phyloP scores from a whole-genome alignment of 352 stramenopile genomes.

The Globisporangium radiosum region DNA sequence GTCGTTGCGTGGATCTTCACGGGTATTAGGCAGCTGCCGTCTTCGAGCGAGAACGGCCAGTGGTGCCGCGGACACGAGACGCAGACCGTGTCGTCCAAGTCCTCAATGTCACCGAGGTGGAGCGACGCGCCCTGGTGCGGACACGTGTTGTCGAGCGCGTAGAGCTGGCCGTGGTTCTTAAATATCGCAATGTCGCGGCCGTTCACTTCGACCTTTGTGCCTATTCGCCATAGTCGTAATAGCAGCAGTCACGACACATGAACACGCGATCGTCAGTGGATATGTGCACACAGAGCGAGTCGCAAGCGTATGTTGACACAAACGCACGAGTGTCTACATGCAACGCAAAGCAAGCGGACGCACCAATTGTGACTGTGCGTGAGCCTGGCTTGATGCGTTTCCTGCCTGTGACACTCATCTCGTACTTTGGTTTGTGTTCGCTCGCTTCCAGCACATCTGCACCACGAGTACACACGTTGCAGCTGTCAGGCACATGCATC shows the following conservation, averaged over 20 bases:
- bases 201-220: conserved; percentile 56
- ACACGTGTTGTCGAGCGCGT: conserved; percentile 72
- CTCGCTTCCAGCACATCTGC: conserved; percentile 74
- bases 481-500: background rate
- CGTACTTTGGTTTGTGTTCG: conserved; percentile 57
- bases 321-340: background rate
- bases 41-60: conserved; percentile 76
- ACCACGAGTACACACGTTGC: background rate
- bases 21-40: conserved; percentile 58
- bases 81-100: conserved; percentile 63
- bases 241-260: too few relatives aligned
- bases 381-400: conserved; percentile 69
- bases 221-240: conserved; percentile 11
- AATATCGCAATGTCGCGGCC: conserved; percentile 75
- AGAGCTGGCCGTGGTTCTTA: conserved; percentile 60
- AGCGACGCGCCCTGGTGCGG: conserved; percentile 76
- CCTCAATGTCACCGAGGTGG: conserved; percentile 83
- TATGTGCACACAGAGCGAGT: background rate
- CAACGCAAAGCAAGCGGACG: background rate
- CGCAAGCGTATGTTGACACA: background rate
- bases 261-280: background rate
- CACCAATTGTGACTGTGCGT: conserved; percentile 41
- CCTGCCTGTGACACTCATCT: conserved; percentile 67
- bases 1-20: conserved; percentile 43
- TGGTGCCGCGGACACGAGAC: conserved; percentile 75